Percentiles rank a stretch among this genome's conserved stretches.
Conservation (phyloP, 345 rosid genomes). For the Reutealis trisperma region DNA sequence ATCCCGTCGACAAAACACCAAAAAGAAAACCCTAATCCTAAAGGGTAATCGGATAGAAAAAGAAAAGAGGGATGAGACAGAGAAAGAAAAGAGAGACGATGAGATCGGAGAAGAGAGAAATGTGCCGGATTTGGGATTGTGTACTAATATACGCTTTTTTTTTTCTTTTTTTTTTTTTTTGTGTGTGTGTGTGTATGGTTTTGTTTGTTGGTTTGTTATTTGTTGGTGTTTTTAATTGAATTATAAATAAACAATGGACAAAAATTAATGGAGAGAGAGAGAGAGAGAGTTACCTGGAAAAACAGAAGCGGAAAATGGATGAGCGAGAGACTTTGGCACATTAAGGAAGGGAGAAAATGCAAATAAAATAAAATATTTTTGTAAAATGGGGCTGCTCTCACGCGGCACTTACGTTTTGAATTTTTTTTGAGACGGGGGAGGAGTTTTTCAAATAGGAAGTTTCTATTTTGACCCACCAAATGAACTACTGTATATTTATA, state of each 20-base stretch:
- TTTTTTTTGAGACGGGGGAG: not conserved
- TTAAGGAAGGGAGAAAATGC: not conserved
- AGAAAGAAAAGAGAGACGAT: not conserved
- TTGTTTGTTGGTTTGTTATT: not conserved
- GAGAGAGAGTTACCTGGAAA: not conserved
- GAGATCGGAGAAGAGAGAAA: not conserved
- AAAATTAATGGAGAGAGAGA: not conserved
- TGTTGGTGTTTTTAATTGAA: not conserved
- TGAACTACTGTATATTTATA: no score
- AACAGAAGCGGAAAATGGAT: not conserved
- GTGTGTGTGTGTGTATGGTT: not conserved
- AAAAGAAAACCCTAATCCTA: slow-evolving; percentile 3
- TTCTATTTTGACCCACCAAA: not conserved
- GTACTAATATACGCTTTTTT: not conserved
- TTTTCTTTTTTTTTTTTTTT: not conserved
- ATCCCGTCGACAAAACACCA: not conserved
- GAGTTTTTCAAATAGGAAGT: not conserved
- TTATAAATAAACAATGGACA: slow-evolving; percentile 1
- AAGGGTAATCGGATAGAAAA: not conserved
- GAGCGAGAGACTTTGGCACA: not conserved
- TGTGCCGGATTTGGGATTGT: not conserved
- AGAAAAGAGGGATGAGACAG: not conserved
- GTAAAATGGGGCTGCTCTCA: not conserved
- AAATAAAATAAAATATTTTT: not conserved
- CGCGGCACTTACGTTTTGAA: slow-evolving; percentile 10